Base-by-base conservation (phyloP, 495 filamentous ascomycete species). In the Daldinia loculata region DNA sequence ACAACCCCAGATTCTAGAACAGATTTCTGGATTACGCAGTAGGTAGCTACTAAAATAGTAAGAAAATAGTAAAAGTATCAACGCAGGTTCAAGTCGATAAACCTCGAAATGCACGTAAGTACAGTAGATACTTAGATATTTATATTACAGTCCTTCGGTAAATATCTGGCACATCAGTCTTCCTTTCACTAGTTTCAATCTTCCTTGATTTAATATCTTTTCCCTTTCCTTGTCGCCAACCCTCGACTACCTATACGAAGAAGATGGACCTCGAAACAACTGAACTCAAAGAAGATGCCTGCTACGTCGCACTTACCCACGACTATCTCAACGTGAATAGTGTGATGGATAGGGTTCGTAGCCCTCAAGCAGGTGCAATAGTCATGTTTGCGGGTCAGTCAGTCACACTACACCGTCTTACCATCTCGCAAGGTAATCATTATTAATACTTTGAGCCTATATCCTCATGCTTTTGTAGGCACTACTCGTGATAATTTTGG, bases 401-500 rank as follows among this genome's bases (percentile, higher is more conserved):
- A 26, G 24, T 17, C 9, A 29, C 22, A 27, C 38, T 12, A 32
- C 4, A 19, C 19, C 43, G 0, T 66, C 26, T 39, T 53, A 19
- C 48, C 51, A n/a, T 53, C 17, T 11, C 19, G 19, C 50, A 3
- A 11, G 32, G n/a, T 53, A 19, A 24, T 12, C 12, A 14, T 32
- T 51, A 5, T 22, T 38, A 36, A 36, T 36, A 43, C 26, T 34
- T 50, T 27, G 34, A 26, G 45, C 59, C 59, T 43, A 57, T 67
- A 32, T 72, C 51, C 65, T 72, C 39, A 61, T 51, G 30, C 19
- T 24, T 71, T 61, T 60, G 15, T 55, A 86, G 95, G 95, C 55
- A 97, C 94, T 22, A 98, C 95, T 9, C 87, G 95, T 48, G 89
- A 97, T 79, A 90, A 88, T 76, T 98, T 97, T 81, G 84, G 85